Evolutionary conservation across 2,329 filamentous ascomycete species (phyloP).

Genomic region (Aspergillus ochraceus): DNA sequence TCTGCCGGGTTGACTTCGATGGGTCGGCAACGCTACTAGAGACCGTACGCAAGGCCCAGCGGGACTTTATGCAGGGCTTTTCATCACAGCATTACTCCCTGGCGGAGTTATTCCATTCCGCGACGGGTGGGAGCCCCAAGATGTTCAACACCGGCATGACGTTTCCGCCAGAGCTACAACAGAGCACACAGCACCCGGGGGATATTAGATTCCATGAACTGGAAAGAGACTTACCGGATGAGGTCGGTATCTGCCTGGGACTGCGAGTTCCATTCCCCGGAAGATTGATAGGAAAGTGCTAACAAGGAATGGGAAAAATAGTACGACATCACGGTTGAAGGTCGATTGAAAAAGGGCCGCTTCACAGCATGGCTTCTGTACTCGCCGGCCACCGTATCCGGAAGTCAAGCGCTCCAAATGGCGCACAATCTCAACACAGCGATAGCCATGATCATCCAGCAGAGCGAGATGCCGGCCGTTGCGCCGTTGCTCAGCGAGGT

Average conservation of each 20-base stretch:
- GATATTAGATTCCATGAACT: background rate
- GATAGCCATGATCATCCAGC: no score
- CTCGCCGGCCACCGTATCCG: background rate
- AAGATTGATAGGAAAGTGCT: background rate
- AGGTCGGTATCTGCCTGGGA: background rate
- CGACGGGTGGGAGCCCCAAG: background rate
- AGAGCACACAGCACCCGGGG: background rate
- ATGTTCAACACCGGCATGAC: constrained; percentile 5
- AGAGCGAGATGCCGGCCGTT: no score
- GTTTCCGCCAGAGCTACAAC: background rate
- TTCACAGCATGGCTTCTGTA: constrained; percentile 1
- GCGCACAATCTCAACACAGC: no score
- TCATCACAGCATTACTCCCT: constrained; percentile 2
- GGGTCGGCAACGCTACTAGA: background rate
- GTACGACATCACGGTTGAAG: constrained; percentile 3
- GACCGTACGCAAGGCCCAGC: background rate
- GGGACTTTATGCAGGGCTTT: background rate
- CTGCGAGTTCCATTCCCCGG: background rate
- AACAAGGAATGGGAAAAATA: background rate
- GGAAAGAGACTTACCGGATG: background rate
- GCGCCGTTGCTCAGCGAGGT: no score
- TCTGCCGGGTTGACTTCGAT: constrained; percentile 41
- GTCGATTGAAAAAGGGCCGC: background rate
- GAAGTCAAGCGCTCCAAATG: background rate
- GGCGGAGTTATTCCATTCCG: background rate